Evolutionary conservation across 176 grass and related monocot species (phyloP), one percentile per base, ranked within the genome.

Genomic region (Urochloa ruziziensis): DNA sequence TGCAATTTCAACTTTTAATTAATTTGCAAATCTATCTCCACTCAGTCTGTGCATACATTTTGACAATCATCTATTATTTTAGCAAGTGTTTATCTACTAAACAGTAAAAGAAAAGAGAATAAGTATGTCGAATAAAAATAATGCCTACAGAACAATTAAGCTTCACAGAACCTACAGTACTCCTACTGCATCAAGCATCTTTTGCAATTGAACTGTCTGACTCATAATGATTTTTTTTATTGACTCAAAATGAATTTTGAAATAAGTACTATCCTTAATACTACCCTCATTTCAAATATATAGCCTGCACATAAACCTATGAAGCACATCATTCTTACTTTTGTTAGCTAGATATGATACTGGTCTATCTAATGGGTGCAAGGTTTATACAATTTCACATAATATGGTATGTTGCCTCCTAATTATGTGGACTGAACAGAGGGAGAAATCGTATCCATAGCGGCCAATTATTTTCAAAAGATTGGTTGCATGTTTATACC

Each of bases 401-500:
- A 72, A 48, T 72, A 72, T 72, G 43, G 46, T 15, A 48, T 17
- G 11, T 13, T 44, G 43, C 15, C 27, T 17, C 43, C 25, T 44
- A 49, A 29, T 27, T 49, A 72, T 49, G 43, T 27, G 17, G 43
- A 25, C 46, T 30, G 46, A 3, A 30, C 46, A 46, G n/a, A n/a
- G n/a, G n/a, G n/a, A n/a, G n/a, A n/a, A n/a, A n/a, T n/a, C n/a
- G n/a, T n/a, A n/a, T n/a, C n/a, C n/a, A n/a, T n/a, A n/a, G n/a
- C n/a, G n/a, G n/a, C n/a, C n/a, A n/a, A n/a, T n/a, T n/a, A n/a
- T 71, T 71, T 71, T 25, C 19, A 24, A 78, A 21, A 13, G 11
- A 53, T 57, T 64, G 7, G 34, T 17, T 66, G 62, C 57, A 69
- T 62, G 36, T 57, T 19, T 7, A 81, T 93, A 95, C 96, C 85